Conservation (phyloP, 306 rosid genomes). For the Mimosa bimucronata region DNA sequence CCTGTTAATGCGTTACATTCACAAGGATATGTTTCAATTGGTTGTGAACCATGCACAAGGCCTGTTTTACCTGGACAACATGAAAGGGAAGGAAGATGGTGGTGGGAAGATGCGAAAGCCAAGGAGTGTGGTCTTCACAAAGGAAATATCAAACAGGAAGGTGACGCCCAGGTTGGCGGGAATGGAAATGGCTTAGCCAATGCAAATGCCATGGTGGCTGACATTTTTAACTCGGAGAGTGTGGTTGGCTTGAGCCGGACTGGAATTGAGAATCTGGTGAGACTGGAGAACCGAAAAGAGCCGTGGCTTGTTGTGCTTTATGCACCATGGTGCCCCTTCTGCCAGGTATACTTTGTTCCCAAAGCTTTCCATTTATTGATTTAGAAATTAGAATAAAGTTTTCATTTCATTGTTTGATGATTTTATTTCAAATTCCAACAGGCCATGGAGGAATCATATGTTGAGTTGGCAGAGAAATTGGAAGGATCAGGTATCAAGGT, state of each 20-base stretch:
- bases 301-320: slow-evolving; percentile 94
- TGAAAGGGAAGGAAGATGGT: slow-evolving; percentile 99
- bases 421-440: slow-evolving; percentile 37
- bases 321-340: slow-evolving; percentile 98
- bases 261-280: slow-evolving; percentile 83
- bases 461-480: slow-evolving; percentile 78
- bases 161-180: slow-evolving; percentile 48
- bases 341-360: slow-evolving; percentile 60
- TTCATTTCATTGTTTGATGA: background rate
- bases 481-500: slow-evolving; percentile 88
- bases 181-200: slow-evolving; percentile 53
- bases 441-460: slow-evolving; percentile 87
- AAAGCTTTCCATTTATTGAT: background rate
- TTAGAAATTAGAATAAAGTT: background rate
- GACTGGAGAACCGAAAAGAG: slow-evolving; percentile 69
- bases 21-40: slow-evolving; percentile 86
- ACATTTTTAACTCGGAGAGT: slow-evolving; percentile 66
- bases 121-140: slow-evolving; percentile 99
- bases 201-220: slow-evolving; percentile 52
- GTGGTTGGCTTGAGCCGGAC: slow-evolving; percentile 71
- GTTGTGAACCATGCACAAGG: slow-evolving; percentile 99
- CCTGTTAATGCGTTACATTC: slow-evolving; percentile 90
- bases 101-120: slow-evolving; percentile 99
- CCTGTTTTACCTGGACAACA: slow-evolving; percentile 96
- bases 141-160: slow-evolving; percentile 79